Evolutionary conservation across 441 rosid species (phyloP).

Genomic region (Euphorbia celastroides): DNA sequence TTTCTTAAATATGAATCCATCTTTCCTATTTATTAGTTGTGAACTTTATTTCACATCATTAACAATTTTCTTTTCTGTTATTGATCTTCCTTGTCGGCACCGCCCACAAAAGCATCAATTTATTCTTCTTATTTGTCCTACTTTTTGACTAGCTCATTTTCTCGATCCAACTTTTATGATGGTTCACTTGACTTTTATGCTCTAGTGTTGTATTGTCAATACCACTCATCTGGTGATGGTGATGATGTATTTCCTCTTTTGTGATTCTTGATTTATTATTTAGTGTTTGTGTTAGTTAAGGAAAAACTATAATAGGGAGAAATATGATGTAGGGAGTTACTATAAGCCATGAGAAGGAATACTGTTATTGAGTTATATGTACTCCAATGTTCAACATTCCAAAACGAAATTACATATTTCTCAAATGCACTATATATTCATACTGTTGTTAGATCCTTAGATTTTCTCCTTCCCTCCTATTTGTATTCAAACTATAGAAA

Average conservation of each 20-base stretch:
- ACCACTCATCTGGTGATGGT: neutral
- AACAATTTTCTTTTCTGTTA: neutral
- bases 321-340: neutral
- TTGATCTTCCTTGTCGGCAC: neutral
- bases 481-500: neutral
- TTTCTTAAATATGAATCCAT: neutral
- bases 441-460: neutral
- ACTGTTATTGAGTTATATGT: neutral
- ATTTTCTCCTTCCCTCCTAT: neutral
- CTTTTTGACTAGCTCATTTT: slow-evolving; percentile 5
- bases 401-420: neutral
- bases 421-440: neutral
- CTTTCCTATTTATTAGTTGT: neutral
- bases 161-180: neutral
- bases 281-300: neutral
- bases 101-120: neutral
- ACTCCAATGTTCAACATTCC: neutral
- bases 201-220: neutral
- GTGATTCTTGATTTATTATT: neutral
- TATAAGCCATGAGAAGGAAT: neutral
- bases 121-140: neutral
- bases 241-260: neutral
- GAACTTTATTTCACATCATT: neutral
- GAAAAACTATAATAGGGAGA: neutral
- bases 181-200: neutral